Evolutionary conservation across 2,329 filamentous ascomycete genomes (phyloP), one percentile per base, ranked within the genome.

Genomic region (Epichloe coenophiala): DNA sequence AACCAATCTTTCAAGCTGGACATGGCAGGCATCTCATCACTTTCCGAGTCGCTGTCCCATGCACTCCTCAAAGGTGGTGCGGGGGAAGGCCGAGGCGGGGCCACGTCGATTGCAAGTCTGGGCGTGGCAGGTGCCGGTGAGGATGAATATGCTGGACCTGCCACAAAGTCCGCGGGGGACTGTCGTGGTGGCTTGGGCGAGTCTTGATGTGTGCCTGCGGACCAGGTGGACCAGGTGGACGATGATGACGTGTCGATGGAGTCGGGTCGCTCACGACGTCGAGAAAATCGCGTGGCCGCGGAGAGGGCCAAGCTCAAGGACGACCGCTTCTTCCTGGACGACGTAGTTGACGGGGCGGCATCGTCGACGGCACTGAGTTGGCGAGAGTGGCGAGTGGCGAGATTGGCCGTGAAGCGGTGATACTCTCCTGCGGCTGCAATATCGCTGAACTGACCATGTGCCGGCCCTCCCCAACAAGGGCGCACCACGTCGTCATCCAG

Each of bases 361-460:
- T 47, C 36, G n/a, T 51, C 48, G 17, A 50, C 48, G 17, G 23
- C 27, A 39, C 17, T 33, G 37, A 36, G 31, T 17, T 47, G 49
- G 6, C 43, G 35, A 31, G 49, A 42, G 11, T 50, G 23, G 21
- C n/a, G 35, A 44, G 55, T 56, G 17, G 66, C 65, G 27, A 68
- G 56, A 47, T 62, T 59, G 17, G 59, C 59, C 15, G 65, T 59
- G 46, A 68, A 61, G 8, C 59, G 59, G 50, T 68, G 66, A 35
- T 68, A 68, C 41, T 67, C 66, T 42, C 60, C 61, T 2, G 65
- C 60, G 4, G 60, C 59, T 46, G 60, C 60, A 19, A 53, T 54
- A 49, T 67, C 65, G 47, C 57, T 61, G 19, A 65, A 63, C 40
- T 63, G 59, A 43, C 55, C 59, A 47, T 60, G 57, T 1, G 51